Percentiles rank a stretch among this genome's conserved stretches.
Evolutionary conservation across 495 filamentous ascomycete genomes (phyloP).

Genomic region (Hypoxylon fragiforme): DNA sequence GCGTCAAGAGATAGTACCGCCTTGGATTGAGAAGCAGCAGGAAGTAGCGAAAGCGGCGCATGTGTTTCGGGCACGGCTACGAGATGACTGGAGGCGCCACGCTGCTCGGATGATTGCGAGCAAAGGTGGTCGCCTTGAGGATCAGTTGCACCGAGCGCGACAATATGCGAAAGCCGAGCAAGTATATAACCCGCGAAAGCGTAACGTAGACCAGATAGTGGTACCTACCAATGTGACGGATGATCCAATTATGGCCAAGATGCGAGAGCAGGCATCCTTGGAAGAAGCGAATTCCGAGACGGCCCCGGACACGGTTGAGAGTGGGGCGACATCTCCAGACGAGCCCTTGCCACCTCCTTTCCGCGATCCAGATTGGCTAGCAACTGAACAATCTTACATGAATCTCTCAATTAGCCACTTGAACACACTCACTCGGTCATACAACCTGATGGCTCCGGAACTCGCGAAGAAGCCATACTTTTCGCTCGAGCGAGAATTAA

Average conservation of each 20-base stretch:
- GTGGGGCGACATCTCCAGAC: conserved; percentile 21
- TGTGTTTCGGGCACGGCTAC: conserved; percentile 71
- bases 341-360: conserved; percentile 53
- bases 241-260: conserved; percentile 52
- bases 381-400: conserved; percentile 75
- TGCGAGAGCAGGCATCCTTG: conserved; percentile 39
- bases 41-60: conserved; percentile 72
- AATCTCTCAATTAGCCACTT: conserved; percentile 76
- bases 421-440: conserved; percentile 79
- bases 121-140: conserved; percentile 74
- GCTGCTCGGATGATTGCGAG: conserved; percentile 79
- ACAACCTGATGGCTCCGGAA: conserved; percentile 92
- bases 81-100: conserved; percentile 86
- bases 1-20: conserved; percentile 81
- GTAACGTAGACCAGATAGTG: conserved; percentile 50
- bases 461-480: conserved; percentile 94
- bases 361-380: conserved; percentile 67
- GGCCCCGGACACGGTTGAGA: conserved; percentile 12
- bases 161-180: conserved; percentile 76
- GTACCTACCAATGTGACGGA: conserved; percentile 52
- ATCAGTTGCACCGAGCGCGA: conserved; percentile 72
- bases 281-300: conserved; percentile 20
- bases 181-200: conserved; percentile 52
- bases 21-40: conserved; percentile 98
- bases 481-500: conserved; percentile 79